Evolutionary conservation across 441 rosid species (phyloP), one percentile per base, ranked within the genome.

Genomic region (Populus tomentosa): DNA sequence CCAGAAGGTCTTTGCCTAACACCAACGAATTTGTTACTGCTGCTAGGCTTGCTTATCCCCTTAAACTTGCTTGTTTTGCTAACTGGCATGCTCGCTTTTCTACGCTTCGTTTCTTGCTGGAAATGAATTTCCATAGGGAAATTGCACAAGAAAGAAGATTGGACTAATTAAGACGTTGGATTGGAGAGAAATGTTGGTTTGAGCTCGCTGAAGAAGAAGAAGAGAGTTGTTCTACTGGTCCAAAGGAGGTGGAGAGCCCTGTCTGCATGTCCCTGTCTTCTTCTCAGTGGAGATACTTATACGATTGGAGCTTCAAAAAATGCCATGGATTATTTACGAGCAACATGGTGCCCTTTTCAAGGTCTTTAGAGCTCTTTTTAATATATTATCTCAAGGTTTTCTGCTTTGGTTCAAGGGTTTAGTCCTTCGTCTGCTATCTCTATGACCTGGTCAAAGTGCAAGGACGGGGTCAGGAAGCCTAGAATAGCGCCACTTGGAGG

Each of bases 1-100:
- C 95, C 95, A 0, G 95, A 90, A 73, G 95, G 93, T 86, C 95
- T 86, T 82, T 91, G 93, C 50, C 95, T 85, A 67, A 91, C 93
- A 56, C 95, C 95, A 53, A 91, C 88, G 70, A 86, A 91, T 83
- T 87, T 88, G 84, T 67, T 81, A 70, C 64, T 80, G 73, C 35
- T 80, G 50, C 6, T 46, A n/a, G 26, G 11, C 38, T 74, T 69
- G 16, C 79, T 82, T 81, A 80, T 79, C 42, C 83, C 88, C 85
- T 86, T 91, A 79, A 79, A 75, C 78, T 84, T 89, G 82, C 77
- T 81, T 61, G 75, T 75, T 84, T 79, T 87, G 79, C 75, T 71
- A 10, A 40, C 65, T 24, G 83, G 76, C 74, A 72, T 75, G 71
- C 56, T 61, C 64, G 80, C 35, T 30, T 26, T 74, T 23, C 75